Conservation (phyloP, 1,139 yeast species). For the Nakaseomyces nivariensis region DNA sequence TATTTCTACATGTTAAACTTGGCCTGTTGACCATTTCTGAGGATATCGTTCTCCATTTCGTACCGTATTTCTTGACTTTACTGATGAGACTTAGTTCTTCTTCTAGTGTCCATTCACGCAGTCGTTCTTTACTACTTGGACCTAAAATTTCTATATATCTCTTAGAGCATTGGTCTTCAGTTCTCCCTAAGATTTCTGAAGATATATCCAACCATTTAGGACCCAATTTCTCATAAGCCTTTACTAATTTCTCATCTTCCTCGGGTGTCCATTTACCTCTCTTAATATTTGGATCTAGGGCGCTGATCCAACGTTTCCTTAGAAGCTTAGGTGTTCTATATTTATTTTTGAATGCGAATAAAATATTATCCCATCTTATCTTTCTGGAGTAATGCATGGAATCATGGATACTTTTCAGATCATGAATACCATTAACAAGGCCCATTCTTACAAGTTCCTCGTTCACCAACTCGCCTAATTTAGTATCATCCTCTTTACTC, state of each 20-base stretch:
- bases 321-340: slow-evolving; percentile 58
- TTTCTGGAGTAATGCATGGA: slow-evolving; percentile 23
- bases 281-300: slow-evolving; percentile 69
- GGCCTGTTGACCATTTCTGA: slow-evolving; percentile 68
- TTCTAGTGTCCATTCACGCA: slow-evolving; percentile 68
- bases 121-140: slow-evolving; percentile 63
- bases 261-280: slow-evolving; percentile 86
- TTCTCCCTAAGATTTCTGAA: slow-evolving; percentile 65
- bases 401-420: slow-evolving; percentile 23
- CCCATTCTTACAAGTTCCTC: slow-evolving; percentile 28
- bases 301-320: slow-evolving; percentile 66
- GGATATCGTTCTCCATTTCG: slow-evolving; percentile 84
- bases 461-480: slow-evolving; percentile 35
- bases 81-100: slow-evolving; percentile 65
- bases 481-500: slow-evolving; percentile 54
- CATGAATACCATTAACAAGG: slow-evolving; percentile 27
- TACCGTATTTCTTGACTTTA: slow-evolving; percentile 65
- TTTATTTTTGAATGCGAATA: slow-evolving; percentile 34
- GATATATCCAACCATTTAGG: slow-evolving; percentile 84
- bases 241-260: slow-evolving; percentile 60
- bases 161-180: slow-evolving; percentile 93
- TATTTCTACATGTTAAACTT: slow-evolving; percentile 78
- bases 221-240: slow-evolving; percentile 60
- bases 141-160: slow-evolving; percentile 82
- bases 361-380: slow-evolving; percentile 56